Base-by-base conservation (phyloP, 768 basidiomycete genomes). In the Mycena leptocephala region DNA sequence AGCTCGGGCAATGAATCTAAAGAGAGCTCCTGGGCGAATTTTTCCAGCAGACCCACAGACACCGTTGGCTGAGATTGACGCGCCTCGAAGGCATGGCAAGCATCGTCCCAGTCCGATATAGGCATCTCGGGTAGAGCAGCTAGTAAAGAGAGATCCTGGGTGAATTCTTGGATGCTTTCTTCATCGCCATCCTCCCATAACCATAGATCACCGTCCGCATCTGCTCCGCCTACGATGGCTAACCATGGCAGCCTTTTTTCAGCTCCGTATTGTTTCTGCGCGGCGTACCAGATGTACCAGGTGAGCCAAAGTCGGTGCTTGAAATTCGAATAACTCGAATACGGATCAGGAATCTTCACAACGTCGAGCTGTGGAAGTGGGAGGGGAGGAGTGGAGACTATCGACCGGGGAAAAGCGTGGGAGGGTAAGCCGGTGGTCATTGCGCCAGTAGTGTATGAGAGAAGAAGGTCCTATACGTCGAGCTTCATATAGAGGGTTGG, bases 121-220 rank as follows among this genome's bases (percentile, higher is more conserved):
- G 59, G 32, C 41, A 61, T 59, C 28, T 43, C 20, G 32, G 20
- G 26, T 6, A 13, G 24, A 30, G 51, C 41, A n/a, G n/a, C n/a
- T n/a, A n/a, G n/a, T 0, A 41, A 58, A 8, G 24, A 22, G 35
- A 59, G 58, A 30, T 32, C 43, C 30, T 46, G 18, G 41, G 43
- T 35, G 28, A 53, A 74, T n/a, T 41, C 32, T 35, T 53, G 22
- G 28, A 74, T 59, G 43, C 35, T 67, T 14, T 37, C 55, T 61
- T 74, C 72, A 43, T 74, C 72, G 14, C 13, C 65, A 5, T 74
- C 65, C 37, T 67, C 65, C 72, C 72, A 74, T 5, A 67, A 48
- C 72, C 72, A 74, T 11, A 74, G 22, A 43, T 73, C 56, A 41
- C 37, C 62, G 16, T 37, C 16, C 11, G 61, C 41, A 39, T 65